Base-by-base conservation (phyloP, 202 grass and related monocot species). In the Cymbopogon flexuosus region DNA sequence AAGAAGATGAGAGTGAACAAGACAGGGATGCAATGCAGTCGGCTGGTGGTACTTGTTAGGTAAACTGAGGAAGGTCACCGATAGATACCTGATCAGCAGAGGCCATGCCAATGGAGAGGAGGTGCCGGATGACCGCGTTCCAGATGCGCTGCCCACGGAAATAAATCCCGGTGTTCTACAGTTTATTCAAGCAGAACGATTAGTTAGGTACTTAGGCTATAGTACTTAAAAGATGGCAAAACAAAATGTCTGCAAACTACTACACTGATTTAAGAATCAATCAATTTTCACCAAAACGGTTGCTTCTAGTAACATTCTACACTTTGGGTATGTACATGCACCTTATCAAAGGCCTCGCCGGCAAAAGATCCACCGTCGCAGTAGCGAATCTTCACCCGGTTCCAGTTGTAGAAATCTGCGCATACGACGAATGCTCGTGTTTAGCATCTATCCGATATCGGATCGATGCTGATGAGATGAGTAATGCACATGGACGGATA, bases 381-480 rank as follows among this genome's bases (percentile, higher is more conserved):
- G 80, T 88, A 91, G 19, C 85, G 85, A 12, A 88, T 85, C 73
- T 81, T 91, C 4, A 88, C 88, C 61, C 91, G 70, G 75, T 97
- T 97, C 94, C 92, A 94, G 66, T 84, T 91, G 88, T 93, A 89
- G 79, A 97, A 97, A 66, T 97, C 94, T 97, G 76, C 52, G 21
- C 19, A 23, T 4, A 27, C 23, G 27, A 27, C 23, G 27, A 27
- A 27, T 27, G 41, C 10, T 12, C 42, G 11, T 45, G 42, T 45
- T 76, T 6, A 11, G 10, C 22, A 51, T 40, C 27, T 1, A 27
- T 27, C 27, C 27, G 27, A 27, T 15, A 45, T 22, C 2, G 1
- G 12, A 23, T n/a, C 42, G 12, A 1, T 8, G 13, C 2, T 30
- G 27, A 13, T 47, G 39, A 8, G 27, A 5, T 11, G 37, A n/a